Percentiles rank a stretch among this genome's conserved stretches.
These are phyloP conservation scores for Penicillium paxilli DNA, from an alignment of 495 filamentous ascomycete genomes.

Conservation along the genomic window DNA sequence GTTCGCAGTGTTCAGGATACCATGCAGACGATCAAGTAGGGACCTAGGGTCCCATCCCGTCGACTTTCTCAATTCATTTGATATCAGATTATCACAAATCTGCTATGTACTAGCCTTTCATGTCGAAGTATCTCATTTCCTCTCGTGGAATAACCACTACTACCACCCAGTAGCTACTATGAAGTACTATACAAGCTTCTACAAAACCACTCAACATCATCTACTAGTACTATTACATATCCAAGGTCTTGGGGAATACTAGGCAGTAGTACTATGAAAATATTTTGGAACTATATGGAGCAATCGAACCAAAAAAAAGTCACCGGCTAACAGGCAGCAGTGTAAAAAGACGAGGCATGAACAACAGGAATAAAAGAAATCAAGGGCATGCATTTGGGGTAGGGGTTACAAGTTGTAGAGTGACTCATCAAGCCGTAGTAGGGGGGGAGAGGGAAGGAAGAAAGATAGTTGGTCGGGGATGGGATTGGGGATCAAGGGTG, in stretches of 20 bases:
- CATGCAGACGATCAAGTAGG: no score
- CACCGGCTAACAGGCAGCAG: conserved; percentile 18
- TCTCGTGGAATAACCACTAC: no score
- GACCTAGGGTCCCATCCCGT: no score
- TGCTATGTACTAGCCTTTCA: no score
- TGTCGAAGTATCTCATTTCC: no score
- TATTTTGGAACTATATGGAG: conserved; percentile 8
- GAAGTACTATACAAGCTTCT: not conserved
- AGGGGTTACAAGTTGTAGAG: conserved; percentile 3
- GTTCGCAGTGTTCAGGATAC: no score
- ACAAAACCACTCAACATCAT: not conserved
- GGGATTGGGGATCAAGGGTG: not conserved
- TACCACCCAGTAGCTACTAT: no score
- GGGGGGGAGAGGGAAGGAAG: not conserved
- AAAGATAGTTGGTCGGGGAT: not conserved
- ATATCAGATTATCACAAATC: no score
- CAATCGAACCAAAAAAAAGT: conserved; percentile 8
- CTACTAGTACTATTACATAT: no score
- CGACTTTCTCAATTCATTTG: no score
- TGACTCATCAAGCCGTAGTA: conserved; percentile 11
- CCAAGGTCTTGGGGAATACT: not conserved
- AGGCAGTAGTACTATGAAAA: no score
- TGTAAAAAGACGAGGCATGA: not conserved
- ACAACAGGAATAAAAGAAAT: not conserved
- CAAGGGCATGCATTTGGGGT: conserved; percentile 2